Base-by-base conservation (phyloP, 257 asterid genomes). In the Salvia rosmarinus region DNA sequence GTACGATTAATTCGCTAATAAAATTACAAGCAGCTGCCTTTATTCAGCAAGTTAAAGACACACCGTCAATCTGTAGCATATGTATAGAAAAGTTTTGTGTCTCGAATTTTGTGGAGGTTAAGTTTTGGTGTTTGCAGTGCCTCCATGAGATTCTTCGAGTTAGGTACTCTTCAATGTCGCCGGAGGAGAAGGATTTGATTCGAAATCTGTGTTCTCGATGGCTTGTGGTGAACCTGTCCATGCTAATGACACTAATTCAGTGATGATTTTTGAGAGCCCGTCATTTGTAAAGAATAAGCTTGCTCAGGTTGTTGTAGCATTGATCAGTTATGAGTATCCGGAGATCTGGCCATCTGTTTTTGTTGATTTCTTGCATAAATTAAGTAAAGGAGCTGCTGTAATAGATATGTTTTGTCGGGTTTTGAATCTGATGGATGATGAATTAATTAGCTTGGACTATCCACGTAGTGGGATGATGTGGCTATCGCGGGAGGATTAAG, bases 351-450 rank as follows among this genome's bases (percentile, higher is more conserved):
- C 90, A 6, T 91, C 99, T 0, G 83, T 91, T 12, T 95, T 95
- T 79, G 82, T 91, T 72, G 97, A 95, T 81, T 87, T 89, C 79
- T 75, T 95, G 79, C 80, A 87, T 0, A 83, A 86, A 78, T 79
- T 95, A 34, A 82, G 86, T 69, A 95, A 87, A 75, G 98, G 99
- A 34, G 72, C 82, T 21, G 73, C 75, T 40, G 96, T 90, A 10
- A 86, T 95, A 39, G 99, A 95, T 79, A 95, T 95, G 98, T 89
- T 95, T 74, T 91, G 92, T 82, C 95, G 99, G 46, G 78, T 95
- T 83, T 76, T 95, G 61, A 87, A 78, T 80, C 84, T 87, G 1
- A 43, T 95, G 79, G 97, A 95, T 50, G 98, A 91, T 68, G 99
- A 95, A 60, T 56, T 95, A 20, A 95, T 95, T 76, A 88, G 98